These are phyloP conservation scores for Xylariaceae sp. DNA, from an alignment of 2,329 filamentous ascomycete genomes.

Conservation along the genomic window DNA sequence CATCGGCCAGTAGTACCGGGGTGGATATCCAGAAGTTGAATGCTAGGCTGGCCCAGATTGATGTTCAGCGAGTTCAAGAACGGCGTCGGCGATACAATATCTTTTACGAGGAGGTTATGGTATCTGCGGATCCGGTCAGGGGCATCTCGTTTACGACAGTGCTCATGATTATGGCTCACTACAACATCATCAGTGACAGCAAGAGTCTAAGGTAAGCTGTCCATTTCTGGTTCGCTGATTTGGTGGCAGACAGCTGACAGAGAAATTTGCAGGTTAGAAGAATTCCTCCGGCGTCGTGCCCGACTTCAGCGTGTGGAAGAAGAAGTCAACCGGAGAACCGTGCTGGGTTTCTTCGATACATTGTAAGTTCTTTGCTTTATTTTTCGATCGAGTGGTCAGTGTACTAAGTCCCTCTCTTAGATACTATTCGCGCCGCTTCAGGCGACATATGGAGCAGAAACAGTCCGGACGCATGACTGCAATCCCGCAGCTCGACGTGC, in stretches of 20 bases:
- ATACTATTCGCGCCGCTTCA: constrained; percentile 80
- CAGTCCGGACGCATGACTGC: constrained; percentile 69
- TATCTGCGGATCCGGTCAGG: constrained; percentile 81
- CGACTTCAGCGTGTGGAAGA: constrained; percentile 92
- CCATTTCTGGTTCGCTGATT: neutral
- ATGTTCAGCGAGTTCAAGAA: constrained; percentile 67
- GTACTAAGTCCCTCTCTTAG: constrained; percentile 35
- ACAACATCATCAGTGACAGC: constrained; percentile 97
- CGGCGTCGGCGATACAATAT: constrained; percentile 77
- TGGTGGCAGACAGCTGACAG: constrained; percentile 1
- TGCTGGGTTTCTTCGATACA: constrained; percentile 94
- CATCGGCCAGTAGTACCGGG: constrained; percentile 48
- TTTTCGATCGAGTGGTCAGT: neutral
- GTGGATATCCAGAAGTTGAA: constrained; percentile 75
- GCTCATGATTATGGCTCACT: constrained; percentile 92
- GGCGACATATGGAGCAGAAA: constrained; percentile 66
- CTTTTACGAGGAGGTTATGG: constrained; percentile 96
- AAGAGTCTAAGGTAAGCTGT: constrained; percentile 75
- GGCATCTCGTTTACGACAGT: constrained; percentile 90
- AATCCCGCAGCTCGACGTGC: constrained; percentile 74
- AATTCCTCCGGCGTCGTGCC: constrained; percentile 85
- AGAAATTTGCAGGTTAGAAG: constrained; percentile 63
- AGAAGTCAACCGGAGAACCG: constrained; percentile 81
- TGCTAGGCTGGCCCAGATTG: constrained; percentile 64
- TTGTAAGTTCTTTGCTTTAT: constrained; percentile 46